These are phyloP conservation scores for Phytophthora tubulina DNA, from an alignment of 352 stramenopile species.

Conservation along the genomic window DNA sequence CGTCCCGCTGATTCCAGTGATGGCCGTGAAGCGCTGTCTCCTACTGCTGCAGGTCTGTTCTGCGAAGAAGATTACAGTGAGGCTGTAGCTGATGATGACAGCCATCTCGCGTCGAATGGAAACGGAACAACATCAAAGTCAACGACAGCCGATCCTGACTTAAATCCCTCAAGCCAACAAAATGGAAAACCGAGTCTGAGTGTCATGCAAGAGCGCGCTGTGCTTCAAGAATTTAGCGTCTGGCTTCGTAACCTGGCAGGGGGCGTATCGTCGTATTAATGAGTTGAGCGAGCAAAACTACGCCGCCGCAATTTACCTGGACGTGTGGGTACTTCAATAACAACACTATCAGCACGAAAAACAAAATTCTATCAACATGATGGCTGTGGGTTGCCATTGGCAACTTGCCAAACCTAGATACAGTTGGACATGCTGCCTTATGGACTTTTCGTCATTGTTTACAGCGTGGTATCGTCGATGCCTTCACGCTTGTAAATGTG, in stretches of 20 bases:
- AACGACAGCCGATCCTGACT: slow-evolving; percentile 9
- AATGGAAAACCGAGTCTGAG: slow-evolving; percentile 24
- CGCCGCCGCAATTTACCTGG: neutral
- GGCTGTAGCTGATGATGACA: slow-evolving; percentile 30
- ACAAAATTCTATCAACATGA: slow-evolving; percentile 35
- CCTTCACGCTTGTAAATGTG: slow-evolving; percentile 76
- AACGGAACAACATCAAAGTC: neutral
- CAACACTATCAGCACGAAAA: slow-evolving; percentile 15
- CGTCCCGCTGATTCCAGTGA: slow-evolving; percentile 19
- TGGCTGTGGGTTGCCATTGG: neutral
- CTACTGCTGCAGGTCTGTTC: slow-evolving; percentile 58
- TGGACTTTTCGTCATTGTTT: slow-evolving; percentile 15
- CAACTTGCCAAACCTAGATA: neutral
- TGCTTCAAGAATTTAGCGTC: slow-evolving; percentile 84
- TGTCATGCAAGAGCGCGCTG: slow-evolving; percentile 73
- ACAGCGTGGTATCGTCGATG: slow-evolving; percentile 53
- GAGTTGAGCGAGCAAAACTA: slow-evolving; percentile 20
- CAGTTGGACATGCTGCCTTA: neutral
- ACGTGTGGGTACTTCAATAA: neutral
- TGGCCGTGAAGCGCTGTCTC: slow-evolving; percentile 45
- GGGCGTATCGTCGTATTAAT: slow-evolving; percentile 20
- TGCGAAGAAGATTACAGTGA: slow-evolving; percentile 79
- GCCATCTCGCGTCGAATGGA: slow-evolving; percentile 14
- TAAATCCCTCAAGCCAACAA: slow-evolving; percentile 9
- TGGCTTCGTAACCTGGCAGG: slow-evolving; percentile 73